Conservation (phyloP, 192 early-diverging fungal genomes). For the Coemansia javaensis region DNA sequence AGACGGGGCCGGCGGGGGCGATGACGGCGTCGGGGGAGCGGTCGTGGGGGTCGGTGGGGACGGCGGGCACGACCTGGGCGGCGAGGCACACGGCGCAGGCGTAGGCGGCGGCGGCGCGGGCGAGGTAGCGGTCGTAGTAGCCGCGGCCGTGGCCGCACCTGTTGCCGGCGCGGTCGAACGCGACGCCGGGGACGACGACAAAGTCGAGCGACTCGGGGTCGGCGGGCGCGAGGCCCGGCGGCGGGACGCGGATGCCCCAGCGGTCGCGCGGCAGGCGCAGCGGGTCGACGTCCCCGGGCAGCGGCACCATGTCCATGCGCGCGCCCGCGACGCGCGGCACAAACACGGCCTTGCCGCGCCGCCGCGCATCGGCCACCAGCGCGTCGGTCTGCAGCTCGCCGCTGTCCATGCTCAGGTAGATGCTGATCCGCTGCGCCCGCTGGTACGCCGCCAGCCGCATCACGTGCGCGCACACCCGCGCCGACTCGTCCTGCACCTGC, state of each 20-base stretch:
- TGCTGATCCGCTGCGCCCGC: slow-evolving; percentile 21
- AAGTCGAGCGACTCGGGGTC: slow-evolving; percentile 28
- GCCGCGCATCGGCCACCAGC: slow-evolving; percentile 9
- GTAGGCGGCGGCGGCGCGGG: not conserved
- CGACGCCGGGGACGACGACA: slow-evolving; percentile 39
- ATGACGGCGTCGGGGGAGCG: slow-evolving; percentile 23
- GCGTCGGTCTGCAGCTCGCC: slow-evolving; percentile 26
- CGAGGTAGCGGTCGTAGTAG: slow-evolving; percentile 42
- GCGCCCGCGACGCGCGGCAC: slow-evolving; percentile 20
- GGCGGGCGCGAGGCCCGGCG: not conserved
- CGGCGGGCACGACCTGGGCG: slow-evolving; percentile 24
- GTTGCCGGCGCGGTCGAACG: slow-evolving; percentile 24
- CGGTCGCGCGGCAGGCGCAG: slow-evolving; percentile 2
- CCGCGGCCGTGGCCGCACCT: slow-evolving; percentile 44
- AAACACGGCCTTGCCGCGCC: slow-evolving; percentile 29
- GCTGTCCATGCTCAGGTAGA: slow-evolving; percentile 31
- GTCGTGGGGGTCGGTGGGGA: slow-evolving; percentile 23
- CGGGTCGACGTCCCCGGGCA: slow-evolving; percentile 4
- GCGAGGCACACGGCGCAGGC: slow-evolving; percentile 34
- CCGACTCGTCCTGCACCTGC: slow-evolving; percentile 10
- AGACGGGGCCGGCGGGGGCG: slow-evolving; percentile 16
- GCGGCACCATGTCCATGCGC: slow-evolving; percentile 31
- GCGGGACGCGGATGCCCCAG: slow-evolving; percentile 44
- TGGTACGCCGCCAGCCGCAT: slow-evolving; percentile 4
- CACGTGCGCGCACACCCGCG: slow-evolving; percentile 3